Conservation (phyloP, 2,329 filamentous ascomycete species). For the Ramularia collo-cygni region DNA sequence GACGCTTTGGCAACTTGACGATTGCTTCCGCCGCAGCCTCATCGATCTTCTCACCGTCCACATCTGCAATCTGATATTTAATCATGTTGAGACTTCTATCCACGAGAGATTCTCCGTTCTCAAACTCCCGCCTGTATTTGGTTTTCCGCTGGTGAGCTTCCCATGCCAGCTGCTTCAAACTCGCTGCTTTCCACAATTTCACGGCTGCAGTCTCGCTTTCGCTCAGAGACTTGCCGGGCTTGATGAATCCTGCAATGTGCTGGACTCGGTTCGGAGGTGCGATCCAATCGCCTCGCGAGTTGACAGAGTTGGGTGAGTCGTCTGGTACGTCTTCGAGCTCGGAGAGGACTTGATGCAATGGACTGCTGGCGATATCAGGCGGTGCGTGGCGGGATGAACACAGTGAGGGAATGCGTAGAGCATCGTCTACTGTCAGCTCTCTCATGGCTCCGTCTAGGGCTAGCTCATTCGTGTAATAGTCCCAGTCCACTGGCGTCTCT, state of each 20-base stretch:
- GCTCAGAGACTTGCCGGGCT: conserved; percentile 12
- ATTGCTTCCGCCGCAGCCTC: no score
- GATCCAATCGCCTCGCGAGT: conserved; percentile 13
- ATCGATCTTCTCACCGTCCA: no score
- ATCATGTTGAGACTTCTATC: no score
- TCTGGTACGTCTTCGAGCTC: background rate
- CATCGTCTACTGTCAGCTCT: background rate
- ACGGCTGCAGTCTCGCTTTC: conserved; percentile 15
- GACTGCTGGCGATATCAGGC: background rate
- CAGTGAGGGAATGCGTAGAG: background rate
- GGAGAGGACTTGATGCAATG: background rate
- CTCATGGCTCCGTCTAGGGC: background rate
- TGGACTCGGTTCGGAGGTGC: conserved; percentile 17
- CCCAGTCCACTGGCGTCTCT: background rate
- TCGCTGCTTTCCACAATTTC: conserved; percentile 18
- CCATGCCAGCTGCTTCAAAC: conserved; percentile 17
- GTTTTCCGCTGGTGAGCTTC: conserved; percentile 8
- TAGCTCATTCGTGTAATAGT: background rate
- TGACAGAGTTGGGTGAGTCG: conserved; percentile 8
- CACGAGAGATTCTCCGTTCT: no score
- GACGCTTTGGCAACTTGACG: no score
- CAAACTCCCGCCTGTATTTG: no score
- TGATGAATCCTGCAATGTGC: conserved; percentile 15
- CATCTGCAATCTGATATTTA: no score
- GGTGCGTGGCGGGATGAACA: background rate